Percentiles rank a stretch among this genome's conserved stretches.
phyloP scores from a whole-genome alignment of 768 basidiomycete species.

The Cyathus striatus region DNA sequence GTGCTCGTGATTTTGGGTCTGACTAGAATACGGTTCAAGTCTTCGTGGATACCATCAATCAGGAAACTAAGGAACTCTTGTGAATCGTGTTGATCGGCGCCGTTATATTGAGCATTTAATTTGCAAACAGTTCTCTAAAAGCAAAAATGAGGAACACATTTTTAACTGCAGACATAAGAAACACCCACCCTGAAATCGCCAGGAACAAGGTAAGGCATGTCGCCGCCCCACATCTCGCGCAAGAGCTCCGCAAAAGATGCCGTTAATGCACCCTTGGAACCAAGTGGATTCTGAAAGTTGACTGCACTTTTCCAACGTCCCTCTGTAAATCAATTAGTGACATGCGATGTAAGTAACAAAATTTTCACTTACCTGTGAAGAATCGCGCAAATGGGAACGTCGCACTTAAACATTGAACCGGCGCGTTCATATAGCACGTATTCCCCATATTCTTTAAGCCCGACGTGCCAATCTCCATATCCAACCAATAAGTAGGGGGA shows the following conservation, averaged over 20 bases:
- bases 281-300: slow-evolving; percentile 81
- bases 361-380: slow-evolving; percentile 65
- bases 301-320: slow-evolving; percentile 79
- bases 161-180: neutral
- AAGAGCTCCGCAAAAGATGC: slow-evolving; percentile 79
- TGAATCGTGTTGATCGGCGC: slow-evolving; percentile 92
- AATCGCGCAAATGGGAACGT: slow-evolving; percentile 91
- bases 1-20: slow-evolving; percentile 62
- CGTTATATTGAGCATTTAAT: slow-evolving; percentile 71
- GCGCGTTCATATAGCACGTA: slow-evolving; percentile 99
- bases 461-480: slow-evolving; percentile 70
- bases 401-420: slow-evolving; percentile 92
- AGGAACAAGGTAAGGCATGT: slow-evolving; percentile 79
- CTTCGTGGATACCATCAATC: slow-evolving; percentile 88
- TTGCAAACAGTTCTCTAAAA: slow-evolving; percentile 36
- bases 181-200: slow-evolving; percentile 73
- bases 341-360: neutral
- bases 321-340: slow-evolving; percentile 36
- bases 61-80: slow-evolving; percentile 96
- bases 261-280: slow-evolving; percentile 81
- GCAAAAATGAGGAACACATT: neutral
- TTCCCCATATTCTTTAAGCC: slow-evolving; percentile 95
- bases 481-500: slow-evolving; percentile 80
- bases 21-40: slow-evolving; percentile 77
- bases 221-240: slow-evolving; percentile 83